phyloP scores from a whole-genome alignment of 192 early-diverging fungal genomes.

The Gryganskiella cystojenkinii region DNA sequence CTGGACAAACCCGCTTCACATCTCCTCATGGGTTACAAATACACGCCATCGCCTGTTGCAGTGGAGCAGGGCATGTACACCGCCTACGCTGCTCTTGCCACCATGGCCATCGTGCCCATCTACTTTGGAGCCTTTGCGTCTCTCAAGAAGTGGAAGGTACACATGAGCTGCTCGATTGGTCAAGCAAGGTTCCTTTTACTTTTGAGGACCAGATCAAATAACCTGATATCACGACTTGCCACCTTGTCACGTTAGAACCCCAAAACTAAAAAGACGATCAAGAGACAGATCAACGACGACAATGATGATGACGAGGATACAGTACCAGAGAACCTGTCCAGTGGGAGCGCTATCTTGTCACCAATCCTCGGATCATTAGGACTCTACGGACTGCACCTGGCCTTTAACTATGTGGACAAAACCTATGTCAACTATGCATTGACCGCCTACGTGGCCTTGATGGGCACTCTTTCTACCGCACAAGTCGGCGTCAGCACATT shows the following conservation, averaged over 20 bases:
- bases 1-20: background rate
- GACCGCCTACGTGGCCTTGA: conserved; percentile 82
- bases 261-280: conserved; percentile 41
- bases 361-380: conserved; percentile 86
- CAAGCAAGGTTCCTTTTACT: background rate
- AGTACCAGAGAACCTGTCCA: conserved; percentile 74
- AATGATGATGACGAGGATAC: conserved; percentile 72
- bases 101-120: conserved; percentile 89
- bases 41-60: conserved; percentile 11
- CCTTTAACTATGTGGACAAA: conserved; percentile 83
- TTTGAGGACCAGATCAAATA: conserved; percentile 25
- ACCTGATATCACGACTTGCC: background rate
- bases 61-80: conserved; percentile 64
- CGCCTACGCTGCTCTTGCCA: conserved; percentile 83
- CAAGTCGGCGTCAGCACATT: conserved; percentile 64
- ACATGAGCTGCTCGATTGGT: background rate
- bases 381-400: conserved; percentile 83
- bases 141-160: conserved; percentile 66
- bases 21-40: conserved; percentile 1
- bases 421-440: conserved; percentile 82
- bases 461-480: conserved; percentile 78
- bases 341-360: conserved; percentile 88
- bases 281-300: conserved; percentile 54
- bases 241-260: conserved; percentile 18
- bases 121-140: conserved; percentile 83